Base-by-base conservation (phyloP, 306 rosid genomes). In the Cicer cuneatum region DNA sequence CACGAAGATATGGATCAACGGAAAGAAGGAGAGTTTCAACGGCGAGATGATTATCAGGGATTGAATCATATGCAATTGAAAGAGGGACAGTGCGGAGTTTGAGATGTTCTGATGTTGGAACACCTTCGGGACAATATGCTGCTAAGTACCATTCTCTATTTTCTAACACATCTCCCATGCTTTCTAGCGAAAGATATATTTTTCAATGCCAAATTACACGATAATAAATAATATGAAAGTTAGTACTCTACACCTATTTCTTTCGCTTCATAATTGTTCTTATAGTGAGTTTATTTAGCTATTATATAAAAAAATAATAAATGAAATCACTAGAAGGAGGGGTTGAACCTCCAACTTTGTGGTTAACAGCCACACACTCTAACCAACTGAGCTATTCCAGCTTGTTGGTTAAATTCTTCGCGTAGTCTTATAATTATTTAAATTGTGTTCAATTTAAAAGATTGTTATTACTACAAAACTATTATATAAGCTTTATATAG, bases 91-190 rank as follows among this genome's bases (percentile, higher is more conserved):
- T 75, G 5, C 92, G 86, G 64, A 87, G 85, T 75, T 85, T 84
- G 24, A 89, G 90, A 78, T 87, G 80, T 6, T 87, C 75, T 0
- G 90, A 78, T 39, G 58, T 72, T 16, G 91, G 94, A 73, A 87
- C 80, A n/a, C 94, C 90, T 8, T 85, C 41, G 0, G 85, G 40
- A n/a, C 85, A 81, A 21, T 82, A 82, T 0, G 82, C 79, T 0
- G 86, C 82, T 52, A 89, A 21, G 84, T 84, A 85, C 95, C 90
- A 89, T 71, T 87, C 95, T 78, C 29, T 74, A 82, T 82, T 87
- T 67, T 85, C 79, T 10, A 87, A 81, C 15, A 39, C 37, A 0
- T 38, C 33, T 7, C 2, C 77, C 88, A 81, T 81, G 24, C 1
- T 18, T 39, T 6, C 60, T 24, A 24, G n/a, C n/a, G n/a, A n/a